These are phyloP conservation scores for Veloboletus limbatus DNA, from an alignment of 1,284 basidiomycete species.

Conservation along the genomic window DNA sequence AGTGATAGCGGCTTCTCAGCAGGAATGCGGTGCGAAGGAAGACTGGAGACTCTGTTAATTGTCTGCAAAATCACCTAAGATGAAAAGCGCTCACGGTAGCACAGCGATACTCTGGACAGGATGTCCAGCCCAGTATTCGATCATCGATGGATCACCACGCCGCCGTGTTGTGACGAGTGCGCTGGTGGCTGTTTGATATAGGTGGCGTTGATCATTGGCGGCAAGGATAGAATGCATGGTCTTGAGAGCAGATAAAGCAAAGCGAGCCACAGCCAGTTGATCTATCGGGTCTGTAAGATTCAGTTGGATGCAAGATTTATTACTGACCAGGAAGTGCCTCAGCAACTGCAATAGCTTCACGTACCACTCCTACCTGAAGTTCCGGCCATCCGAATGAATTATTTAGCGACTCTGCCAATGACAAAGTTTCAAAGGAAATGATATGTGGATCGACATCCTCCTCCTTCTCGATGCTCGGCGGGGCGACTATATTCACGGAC, in stretches of 20 bases:
- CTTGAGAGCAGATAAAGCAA: conserved; percentile 75
- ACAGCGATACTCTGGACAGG: conserved; percentile 79
- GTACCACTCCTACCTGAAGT: conserved; percentile 85
- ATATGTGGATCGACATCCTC: conserved; percentile 21
- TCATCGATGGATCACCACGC: conserved; percentile 64
- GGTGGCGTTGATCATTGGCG: conserved; percentile 70
- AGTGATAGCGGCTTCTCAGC: conserved; percentile 68
- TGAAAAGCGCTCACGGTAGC: conserved; percentile 55
- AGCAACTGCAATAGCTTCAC: conserved; percentile 87
- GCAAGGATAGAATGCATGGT: conserved; percentile 64
- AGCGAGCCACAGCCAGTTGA: conserved; percentile 72
- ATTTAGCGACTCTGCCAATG: conserved; percentile 32
- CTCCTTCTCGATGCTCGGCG: conserved; percentile 18
- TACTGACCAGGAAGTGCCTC: conserved; percentile 84
- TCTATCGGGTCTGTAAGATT: conserved; percentile 45
- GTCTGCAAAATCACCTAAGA: conserved; percentile 4
- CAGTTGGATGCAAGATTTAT: conserved; percentile 1
- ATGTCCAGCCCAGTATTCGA: conserved; percentile 83
- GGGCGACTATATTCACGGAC: conserved; percentile 51
- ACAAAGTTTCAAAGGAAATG: conserved; percentile 18
- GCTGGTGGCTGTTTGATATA: conserved; percentile 68
- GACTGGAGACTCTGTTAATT: conserved; percentile 40
- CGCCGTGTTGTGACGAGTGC: conserved; percentile 73
- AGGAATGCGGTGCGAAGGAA: conserved; percentile 70
- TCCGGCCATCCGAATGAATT: conserved; percentile 89